These are phyloP conservation scores for Pascua guehoae DNA, from an alignment of 1,284 basidiomycete species.

Conservation along the genomic window DNA sequence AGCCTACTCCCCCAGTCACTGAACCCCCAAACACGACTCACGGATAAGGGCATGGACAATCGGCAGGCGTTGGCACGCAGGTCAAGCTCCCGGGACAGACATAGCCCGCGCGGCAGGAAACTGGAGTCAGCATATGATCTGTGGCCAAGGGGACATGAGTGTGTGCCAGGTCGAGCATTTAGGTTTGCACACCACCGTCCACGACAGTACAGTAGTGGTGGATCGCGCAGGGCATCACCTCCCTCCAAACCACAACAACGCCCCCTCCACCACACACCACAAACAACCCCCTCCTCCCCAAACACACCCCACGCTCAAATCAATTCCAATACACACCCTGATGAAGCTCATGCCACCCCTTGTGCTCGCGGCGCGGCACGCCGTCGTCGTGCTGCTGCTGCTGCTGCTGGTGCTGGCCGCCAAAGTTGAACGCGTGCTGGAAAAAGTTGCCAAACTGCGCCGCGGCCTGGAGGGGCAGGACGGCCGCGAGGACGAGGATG, in stretches of 20 bases:
- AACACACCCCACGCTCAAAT: too few species aligned
- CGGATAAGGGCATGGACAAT: constrained; percentile 48
- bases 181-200: too few species aligned
- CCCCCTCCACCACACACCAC: too few species aligned
- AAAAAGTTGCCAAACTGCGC: constrained; percentile 47
- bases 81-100: constrained; percentile 41
- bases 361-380: constrained; percentile 26
- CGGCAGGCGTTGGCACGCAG: constrained; percentile 46
- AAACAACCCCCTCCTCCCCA: too few species aligned
- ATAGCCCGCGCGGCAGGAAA: constrained; percentile 44
- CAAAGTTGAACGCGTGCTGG: constrained; percentile 35
- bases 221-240: too few species aligned
- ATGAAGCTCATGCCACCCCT: constrained; percentile 40
- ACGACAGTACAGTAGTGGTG: too few species aligned
- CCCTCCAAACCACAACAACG: too few species aligned
- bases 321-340: constrained; percentile 19
- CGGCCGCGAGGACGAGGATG: constrained; percentile 4
- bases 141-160: not conserved
- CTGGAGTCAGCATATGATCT: constrained; percentile 16
- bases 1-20: too few species aligned
- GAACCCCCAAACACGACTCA: constrained; percentile 23
- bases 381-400: constrained; percentile 22
- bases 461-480: constrained; percentile 12
- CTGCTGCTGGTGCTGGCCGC: constrained; percentile 23
- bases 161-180: not conserved